Base-by-base conservation (phyloP, 2,329 filamentous ascomycete species). In the Arthrobotrys conoides region DNA sequence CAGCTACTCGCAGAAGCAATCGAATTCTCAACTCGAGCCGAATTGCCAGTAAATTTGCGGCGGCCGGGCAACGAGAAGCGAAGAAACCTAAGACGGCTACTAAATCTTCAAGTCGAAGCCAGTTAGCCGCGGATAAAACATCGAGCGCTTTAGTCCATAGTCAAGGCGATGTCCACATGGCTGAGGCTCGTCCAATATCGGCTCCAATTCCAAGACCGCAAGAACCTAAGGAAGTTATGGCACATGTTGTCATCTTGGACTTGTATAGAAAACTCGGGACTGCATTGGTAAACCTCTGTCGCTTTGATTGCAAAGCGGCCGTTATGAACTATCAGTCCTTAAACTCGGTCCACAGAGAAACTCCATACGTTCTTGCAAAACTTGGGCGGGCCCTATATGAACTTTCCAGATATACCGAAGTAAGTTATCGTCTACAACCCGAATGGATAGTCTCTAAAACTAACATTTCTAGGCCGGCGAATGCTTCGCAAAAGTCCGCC, bases 311-410 rank as follows among this genome's bases (percentile, higher is more conserved):
- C 81, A 86, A 89, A 22, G 91, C 96, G 76, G 92, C 96, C 1
- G 86, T 97, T 57, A 89, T 92, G 78, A 87, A 90, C 1, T 94
- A 95, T 83, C 88, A 88, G 76, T 88, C 90, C 0, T 86, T 99
- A 20, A 91, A 93, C 0, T 86, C 89, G 33, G 86, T 87, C 4
- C 95, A 98, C 82, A 90, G 93, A 81, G 94, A 97, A 80, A 97
- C 95, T 0, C 93, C 96, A 0, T 98, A 94, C 93, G 93, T 97
- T 14, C 87, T 97, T 71, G 91, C 94, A 5, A 93, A 97, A 83
- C 91, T 98, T 83, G 96, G 94, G 6, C 92, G 93, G 81, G 93
- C 94, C 18, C 90, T 96, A 83, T 97, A 97, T 83, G 96, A 99
- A 86, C 93, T 95, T 83, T 92, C 92, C 9, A 89, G 91, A 81